Conservation (phyloP, 345 rosid species). For the Isatis tinctoria region DNA sequence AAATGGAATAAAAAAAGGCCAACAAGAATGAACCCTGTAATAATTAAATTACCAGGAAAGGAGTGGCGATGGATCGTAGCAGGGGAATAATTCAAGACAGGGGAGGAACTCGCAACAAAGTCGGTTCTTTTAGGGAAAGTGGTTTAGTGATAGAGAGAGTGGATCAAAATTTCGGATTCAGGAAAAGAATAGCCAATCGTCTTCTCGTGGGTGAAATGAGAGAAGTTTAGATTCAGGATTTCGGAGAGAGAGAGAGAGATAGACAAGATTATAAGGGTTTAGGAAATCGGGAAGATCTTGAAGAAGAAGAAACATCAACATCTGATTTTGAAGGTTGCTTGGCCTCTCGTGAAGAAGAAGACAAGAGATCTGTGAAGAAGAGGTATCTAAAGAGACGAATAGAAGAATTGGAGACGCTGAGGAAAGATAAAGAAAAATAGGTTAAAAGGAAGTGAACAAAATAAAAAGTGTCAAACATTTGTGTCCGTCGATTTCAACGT, state of each 20-base stretch:
- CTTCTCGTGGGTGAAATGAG: constrained; percentile 27
- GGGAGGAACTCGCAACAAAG: constrained; percentile 34
- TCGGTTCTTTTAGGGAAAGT: constrained; percentile 23
- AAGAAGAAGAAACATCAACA: constrained; percentile 27
- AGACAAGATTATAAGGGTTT: constrained; percentile 1
- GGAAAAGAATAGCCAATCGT: not conserved
- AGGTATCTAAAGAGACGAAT: too few species aligned
- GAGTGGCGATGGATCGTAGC: constrained; percentile 27
- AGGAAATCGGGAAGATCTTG: constrained; percentile 16
- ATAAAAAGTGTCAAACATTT: too few species aligned
- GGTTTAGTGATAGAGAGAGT: constrained; percentile 11
- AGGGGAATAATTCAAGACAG: constrained; percentile 25
- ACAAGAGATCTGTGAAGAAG: too few species aligned
- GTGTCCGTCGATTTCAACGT: too few species aligned
- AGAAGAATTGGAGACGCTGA: too few species aligned
- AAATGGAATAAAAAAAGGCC: too few species aligned
- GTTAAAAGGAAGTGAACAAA: too few species aligned
- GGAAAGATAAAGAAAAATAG: too few species aligned
- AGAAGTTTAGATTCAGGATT: constrained; percentile 21
- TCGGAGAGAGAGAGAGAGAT: constrained; percentile 14
- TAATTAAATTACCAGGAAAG: too few species aligned
- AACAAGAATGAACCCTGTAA: too few species aligned
- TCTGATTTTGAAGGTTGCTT: too few species aligned
- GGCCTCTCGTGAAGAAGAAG: too few species aligned
- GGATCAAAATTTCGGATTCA: constrained; percentile 2